A percentile compares a stretch with the other conserved stretches of the same genome.
These are phyloP conservation scores for Ceratocystis diversiconidia DNA, from an alignment of 2,329 filamentous ascomycete genomes.

Conservation along the genomic window DNA sequence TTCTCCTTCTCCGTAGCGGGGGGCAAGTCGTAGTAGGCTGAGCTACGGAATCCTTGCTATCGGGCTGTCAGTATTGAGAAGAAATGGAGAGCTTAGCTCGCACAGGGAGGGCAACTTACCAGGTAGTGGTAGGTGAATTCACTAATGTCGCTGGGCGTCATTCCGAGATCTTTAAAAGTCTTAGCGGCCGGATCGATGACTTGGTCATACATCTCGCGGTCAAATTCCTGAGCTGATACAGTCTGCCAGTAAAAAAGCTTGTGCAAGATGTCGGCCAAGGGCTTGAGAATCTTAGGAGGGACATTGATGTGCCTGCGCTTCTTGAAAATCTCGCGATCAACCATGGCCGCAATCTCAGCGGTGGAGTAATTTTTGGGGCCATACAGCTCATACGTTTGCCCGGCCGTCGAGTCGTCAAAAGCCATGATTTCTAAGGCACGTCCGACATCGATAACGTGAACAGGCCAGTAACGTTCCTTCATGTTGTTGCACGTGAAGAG, in stretches of 20 bases:
- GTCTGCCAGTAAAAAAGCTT: slow-evolving; percentile 79
- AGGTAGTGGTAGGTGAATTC: slow-evolving; percentile 88
- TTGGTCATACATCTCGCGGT: slow-evolving; percentile 88
- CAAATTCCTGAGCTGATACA: slow-evolving; percentile 69
- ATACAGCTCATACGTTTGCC: slow-evolving; percentile 86
- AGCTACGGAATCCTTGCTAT: slow-evolving; percentile 80
- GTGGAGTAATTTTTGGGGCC: slow-evolving; percentile 88
- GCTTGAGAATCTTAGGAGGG: slow-evolving; percentile 67
- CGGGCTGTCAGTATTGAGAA: slow-evolving; percentile 24
- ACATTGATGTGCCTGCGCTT: slow-evolving; percentile 81
- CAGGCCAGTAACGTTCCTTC: slow-evolving; percentile 79
- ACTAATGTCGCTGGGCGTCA: slow-evolving; percentile 74
- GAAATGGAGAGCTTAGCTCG: background rate
- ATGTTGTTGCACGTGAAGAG: slow-evolving; percentile 85
- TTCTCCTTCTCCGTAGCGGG: slow-evolving; percentile 90
- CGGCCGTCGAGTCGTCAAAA: slow-evolving; percentile 77
- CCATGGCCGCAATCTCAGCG: slow-evolving; percentile 69
- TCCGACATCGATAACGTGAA: slow-evolving; percentile 88
- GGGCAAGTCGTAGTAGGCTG: slow-evolving; percentile 80
- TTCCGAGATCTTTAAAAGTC: slow-evolving; percentile 87
- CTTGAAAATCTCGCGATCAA: slow-evolving; percentile 87
- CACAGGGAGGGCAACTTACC: slow-evolving; percentile 39
- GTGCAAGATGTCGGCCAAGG: slow-evolving; percentile 61
- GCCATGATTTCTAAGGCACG: slow-evolving; percentile 79
- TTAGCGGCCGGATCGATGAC: slow-evolving; percentile 79